Conservation (phyloP, 140 eudicot species). For the Cichorium intybus region DNA sequence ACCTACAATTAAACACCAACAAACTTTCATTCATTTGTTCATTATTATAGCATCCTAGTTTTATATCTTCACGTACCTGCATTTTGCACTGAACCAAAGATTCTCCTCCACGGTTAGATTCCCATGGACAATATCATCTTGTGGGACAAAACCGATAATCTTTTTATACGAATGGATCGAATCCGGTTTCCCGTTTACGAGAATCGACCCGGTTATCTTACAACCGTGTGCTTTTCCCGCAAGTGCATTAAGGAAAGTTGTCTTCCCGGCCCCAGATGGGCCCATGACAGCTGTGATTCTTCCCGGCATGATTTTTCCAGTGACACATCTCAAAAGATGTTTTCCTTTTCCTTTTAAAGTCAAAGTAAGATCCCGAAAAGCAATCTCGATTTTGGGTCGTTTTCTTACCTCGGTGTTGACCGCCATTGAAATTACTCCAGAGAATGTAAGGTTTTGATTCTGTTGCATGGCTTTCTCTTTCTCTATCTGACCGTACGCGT, state of each 20-base stretch:
- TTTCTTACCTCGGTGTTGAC: constrained; percentile 45
- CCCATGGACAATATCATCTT: constrained; percentile 92
- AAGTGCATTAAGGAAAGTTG: constrained; percentile 80
- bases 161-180: constrained; percentile 77
- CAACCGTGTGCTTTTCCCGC: constrained; percentile 95
- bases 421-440: constrained; percentile 80
- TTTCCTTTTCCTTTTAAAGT: constrained; percentile 76
- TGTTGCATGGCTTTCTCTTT: constrained; percentile 79
- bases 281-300: constrained; percentile 93
- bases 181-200: constrained; percentile 64
- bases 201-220: constrained; percentile 61
- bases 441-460: constrained; percentile 69
- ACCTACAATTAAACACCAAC: constrained; percentile 36
- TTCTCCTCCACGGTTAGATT: constrained; percentile 90
- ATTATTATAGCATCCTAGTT: neutral
- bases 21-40: neutral
- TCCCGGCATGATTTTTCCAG: constrained; percentile 83
- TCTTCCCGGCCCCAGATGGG: constrained; percentile 98
- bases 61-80: constrained; percentile 60
- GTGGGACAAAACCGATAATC: constrained; percentile 90
- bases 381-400: constrained; percentile 77
- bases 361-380: constrained; percentile 73
- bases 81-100: constrained; percentile 91
- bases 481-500: constrained; percentile 81
- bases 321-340: constrained; percentile 59